phyloP scores from a whole-genome alignment of 495 filamentous ascomycete species.

The Aspergillus diversus region DNA sequence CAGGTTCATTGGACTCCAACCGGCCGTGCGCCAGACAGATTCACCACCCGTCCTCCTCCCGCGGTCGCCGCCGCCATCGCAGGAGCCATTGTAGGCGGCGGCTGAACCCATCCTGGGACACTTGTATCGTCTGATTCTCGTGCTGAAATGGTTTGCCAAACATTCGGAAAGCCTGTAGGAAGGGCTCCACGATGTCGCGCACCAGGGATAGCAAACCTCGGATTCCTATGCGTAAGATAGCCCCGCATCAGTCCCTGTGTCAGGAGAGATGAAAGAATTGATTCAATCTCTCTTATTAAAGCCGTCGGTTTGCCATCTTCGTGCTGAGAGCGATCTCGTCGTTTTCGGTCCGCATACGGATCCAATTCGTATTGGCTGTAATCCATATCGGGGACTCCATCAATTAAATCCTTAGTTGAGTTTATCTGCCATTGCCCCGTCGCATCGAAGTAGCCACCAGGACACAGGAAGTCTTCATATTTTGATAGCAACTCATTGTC shows the following conservation, averaged over 20 bases:
- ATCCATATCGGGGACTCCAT: constrained; percentile 50
- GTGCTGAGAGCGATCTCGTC: constrained; percentile 1
- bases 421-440: constrained; percentile 38
- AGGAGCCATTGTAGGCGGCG: constrained; percentile 25
- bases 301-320: constrained; percentile 52
- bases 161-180: constrained; percentile 64
- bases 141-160: constrained; percentile 58
- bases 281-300: constrained; percentile 72
- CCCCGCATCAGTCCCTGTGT: constrained; percentile 84
- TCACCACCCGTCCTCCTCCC: constrained; percentile 53
- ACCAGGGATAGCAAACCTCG: constrained; percentile 80
- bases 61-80: constrained; percentile 23
- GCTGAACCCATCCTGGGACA: constrained; percentile 62
- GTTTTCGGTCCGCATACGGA: constrained; percentile 35
- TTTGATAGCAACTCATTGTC: constrained; percentile 31
- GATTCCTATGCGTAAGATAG: constrained; percentile 77
- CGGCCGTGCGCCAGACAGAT: constrained; percentile 55
- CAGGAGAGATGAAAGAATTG: constrained; percentile 73
- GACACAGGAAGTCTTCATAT: constrained; percentile 43
- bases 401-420: constrained; percentile 29
- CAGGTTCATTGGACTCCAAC: constrained; percentile 46
- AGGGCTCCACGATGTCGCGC: constrained; percentile 65
- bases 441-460: constrained; percentile 41
- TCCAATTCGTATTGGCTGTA: constrained; percentile 48
- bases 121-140: constrained; percentile 43